Conservation (phyloP, 495 filamentous ascomycete genomes). For the Apiosordaria backusii region DNA sequence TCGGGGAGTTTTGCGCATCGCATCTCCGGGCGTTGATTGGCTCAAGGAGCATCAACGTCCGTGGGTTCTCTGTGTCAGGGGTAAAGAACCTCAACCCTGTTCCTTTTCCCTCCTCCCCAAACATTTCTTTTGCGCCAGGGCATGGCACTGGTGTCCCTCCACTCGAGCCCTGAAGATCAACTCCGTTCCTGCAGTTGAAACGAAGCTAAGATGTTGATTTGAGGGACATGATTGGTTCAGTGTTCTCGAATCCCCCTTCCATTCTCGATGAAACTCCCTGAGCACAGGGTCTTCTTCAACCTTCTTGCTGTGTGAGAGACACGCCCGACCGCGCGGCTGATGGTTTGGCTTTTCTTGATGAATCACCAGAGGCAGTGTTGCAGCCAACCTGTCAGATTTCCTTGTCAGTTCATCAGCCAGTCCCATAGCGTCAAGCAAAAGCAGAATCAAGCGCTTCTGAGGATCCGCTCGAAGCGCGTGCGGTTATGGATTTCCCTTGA, state of each 20-base stretch:
- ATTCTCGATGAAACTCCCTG: not conserved
- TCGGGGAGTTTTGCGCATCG: not conserved
- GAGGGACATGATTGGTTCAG: slow-evolving; percentile 20
- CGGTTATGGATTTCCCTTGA: not conserved
- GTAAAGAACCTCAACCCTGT: not conserved
- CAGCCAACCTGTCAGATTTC: not conserved
- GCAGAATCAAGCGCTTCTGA: not conserved
- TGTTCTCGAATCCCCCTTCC: slow-evolving; percentile 11
- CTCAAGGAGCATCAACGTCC: not conserved
- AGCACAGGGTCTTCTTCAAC: not conserved
- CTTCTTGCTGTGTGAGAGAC: not conserved
- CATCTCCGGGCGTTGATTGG: not conserved
- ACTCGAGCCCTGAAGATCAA: slow-evolving; percentile 13
- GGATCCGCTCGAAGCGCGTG: not conserved
- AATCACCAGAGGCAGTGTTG: not conserved
- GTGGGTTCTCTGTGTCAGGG: not conserved
- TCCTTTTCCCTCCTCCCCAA: not conserved
- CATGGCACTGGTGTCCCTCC: slow-evolving; percentile 14
- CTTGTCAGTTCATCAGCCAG: not conserved
- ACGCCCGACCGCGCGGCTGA: not conserved
- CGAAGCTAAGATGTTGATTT: slow-evolving; percentile 19
- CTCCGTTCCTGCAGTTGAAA: slow-evolving; percentile 37
- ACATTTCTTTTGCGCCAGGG: slow-evolving; percentile 6
- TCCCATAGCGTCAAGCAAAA: not conserved
- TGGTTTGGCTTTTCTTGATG: not conserved